Conservation (phyloP, 257 asterid genomes). For the Nicotiana attenuata region DNA sequence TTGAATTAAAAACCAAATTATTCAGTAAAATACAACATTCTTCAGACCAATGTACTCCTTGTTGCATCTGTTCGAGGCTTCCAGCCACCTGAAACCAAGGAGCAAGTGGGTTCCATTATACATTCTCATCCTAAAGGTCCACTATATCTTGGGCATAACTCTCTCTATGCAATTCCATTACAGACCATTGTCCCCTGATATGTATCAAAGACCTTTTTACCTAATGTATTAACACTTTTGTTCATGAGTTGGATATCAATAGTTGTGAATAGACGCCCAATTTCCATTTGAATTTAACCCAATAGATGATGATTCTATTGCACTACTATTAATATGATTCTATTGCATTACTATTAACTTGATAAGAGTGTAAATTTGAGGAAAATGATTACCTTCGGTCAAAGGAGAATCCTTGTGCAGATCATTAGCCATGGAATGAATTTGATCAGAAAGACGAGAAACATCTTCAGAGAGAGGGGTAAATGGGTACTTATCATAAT, state of each 20-base stretch:
- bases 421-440: slow-evolving; percentile 53
- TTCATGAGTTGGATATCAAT: neutral
- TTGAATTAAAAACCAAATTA: neutral
- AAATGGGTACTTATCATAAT: slow-evolving; percentile 74
- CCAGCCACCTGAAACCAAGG: neutral
- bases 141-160: neutral
- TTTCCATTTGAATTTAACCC: neutral
- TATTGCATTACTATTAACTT: neutral
- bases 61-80: neutral
- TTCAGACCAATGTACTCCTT: neutral
- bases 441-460: slow-evolving; percentile 58
- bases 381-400: slow-evolving; percentile 44
- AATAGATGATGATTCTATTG: neutral
- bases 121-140: neutral
- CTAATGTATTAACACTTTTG: neutral
- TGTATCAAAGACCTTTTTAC: neutral
- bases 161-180: neutral
- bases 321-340: neutral
- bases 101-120: neutral
- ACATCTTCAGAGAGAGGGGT: slow-evolving; percentile 63
- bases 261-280: neutral
- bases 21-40: neutral
- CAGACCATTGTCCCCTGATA: neutral
- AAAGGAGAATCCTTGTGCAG: slow-evolving; percentile 51
- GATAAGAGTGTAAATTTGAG: neutral